Percentiles rank a stretch among this genome's conserved stretches.
Evolutionary conservation across 1,139 yeast species (phyloP).

Genomic region (Diutina neorugosa): DNA sequence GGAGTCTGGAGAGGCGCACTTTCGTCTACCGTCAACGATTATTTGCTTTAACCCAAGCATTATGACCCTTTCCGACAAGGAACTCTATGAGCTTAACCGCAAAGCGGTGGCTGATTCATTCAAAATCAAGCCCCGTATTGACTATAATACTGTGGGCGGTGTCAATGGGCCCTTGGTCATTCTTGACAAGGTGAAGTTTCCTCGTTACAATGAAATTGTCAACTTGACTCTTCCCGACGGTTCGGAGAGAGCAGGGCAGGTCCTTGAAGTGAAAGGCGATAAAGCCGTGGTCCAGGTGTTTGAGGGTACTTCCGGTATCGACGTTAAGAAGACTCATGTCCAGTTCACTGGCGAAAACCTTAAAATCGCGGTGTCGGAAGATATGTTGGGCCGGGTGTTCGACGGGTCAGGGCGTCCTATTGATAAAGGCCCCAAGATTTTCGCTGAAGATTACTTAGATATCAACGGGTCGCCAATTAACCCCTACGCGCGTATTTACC

Average conservation of each 20-base stretch:
- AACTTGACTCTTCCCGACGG: constrained; percentile 96
- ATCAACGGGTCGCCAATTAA: constrained; percentile 98
- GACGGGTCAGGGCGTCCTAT: constrained; percentile 99
- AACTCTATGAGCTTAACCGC: constrained; percentile 68
- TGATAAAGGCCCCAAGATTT: constrained; percentile 95
- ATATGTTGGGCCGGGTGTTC: constrained; percentile 92
- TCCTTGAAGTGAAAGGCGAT: constrained; percentile 91
- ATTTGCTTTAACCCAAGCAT: not conserved
- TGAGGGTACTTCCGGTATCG: constrained; percentile 96
- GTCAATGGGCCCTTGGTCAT: constrained; percentile 97
- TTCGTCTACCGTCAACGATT: not conserved
- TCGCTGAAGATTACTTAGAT: constrained; percentile 96
- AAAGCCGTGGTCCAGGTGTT: constrained; percentile 97
- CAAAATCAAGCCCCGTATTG: constrained; percentile 78
- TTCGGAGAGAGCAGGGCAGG: constrained; percentile 89
- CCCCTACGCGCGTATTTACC: constrained; percentile 96
- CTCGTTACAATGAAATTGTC: constrained; percentile 93
- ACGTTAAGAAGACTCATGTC: constrained; percentile 92
- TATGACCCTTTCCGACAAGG: constrained; percentile 32
- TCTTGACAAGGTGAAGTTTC: constrained; percentile 91
- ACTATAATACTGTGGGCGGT: constrained; percentile 94
- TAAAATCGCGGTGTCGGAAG: constrained; percentile 93
- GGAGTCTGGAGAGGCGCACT: not conserved
- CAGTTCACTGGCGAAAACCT: constrained; percentile 93
- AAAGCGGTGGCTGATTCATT: constrained; percentile 87